Evolutionary conservation across 805 yeast species (phyloP).

Genomic region (Brettanomyces naardenensis): DNA sequence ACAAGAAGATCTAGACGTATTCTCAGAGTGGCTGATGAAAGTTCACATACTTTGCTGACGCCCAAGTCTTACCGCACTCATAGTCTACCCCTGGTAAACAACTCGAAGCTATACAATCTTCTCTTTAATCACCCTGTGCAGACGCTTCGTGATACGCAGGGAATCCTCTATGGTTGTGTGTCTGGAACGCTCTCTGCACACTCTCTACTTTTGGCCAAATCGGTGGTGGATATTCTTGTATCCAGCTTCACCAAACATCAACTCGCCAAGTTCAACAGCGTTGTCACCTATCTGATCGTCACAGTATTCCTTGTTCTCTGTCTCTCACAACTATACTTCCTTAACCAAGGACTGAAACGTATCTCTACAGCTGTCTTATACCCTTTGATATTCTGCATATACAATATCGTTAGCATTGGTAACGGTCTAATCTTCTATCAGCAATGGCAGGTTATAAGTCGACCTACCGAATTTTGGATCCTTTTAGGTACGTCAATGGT

Average conservation of each 20-base stretch:
- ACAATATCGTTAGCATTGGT: constrained; percentile 59
- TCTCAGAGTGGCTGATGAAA: too few relatives aligned
- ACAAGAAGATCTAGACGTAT: too few relatives aligned
- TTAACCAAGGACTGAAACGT: constrained; percentile 64
- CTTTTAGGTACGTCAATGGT: constrained; percentile 41
- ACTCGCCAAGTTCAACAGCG: constrained; percentile 26
- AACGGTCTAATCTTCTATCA: constrained; percentile 56
- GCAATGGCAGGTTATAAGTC: constrained; percentile 36
- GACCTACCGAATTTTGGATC: constrained; percentile 30
- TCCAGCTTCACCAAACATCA: constrained; percentile 30
- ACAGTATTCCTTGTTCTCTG: constrained; percentile 53
- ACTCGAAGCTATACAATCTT: neutral
- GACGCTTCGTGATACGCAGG: constrained; percentile 29
- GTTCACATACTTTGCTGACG: neutral
- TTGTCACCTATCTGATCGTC: constrained; percentile 44
- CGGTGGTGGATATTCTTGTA: constrained; percentile 63
- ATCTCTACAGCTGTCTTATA: constrained; percentile 72
- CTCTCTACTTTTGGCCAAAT: constrained; percentile 78
- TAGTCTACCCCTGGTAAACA: neutral
- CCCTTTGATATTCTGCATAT: constrained; percentile 79
- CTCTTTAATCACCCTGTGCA: constrained; percentile 10
- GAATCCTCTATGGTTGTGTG: constrained; percentile 55
- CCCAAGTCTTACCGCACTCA: neutral
- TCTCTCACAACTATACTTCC: constrained; percentile 59
- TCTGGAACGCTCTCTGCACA: constrained; percentile 82